phyloP scores from a whole-genome alignment of 1,284 basidiomycete species.

The Leccinum subatratum region DNA sequence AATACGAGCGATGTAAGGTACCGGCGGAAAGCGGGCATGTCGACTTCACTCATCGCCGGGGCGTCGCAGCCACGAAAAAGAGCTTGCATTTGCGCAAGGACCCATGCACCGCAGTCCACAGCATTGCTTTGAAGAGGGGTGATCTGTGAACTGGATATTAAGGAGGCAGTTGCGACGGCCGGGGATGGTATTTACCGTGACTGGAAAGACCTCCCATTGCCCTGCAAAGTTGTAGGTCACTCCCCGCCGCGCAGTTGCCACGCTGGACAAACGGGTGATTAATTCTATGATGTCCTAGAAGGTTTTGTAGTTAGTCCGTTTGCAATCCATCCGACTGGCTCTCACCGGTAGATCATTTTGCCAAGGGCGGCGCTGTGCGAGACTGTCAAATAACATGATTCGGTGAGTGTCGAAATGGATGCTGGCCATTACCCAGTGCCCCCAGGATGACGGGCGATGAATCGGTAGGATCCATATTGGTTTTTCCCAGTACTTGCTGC shows the following conservation, averaged over 20 bases:
- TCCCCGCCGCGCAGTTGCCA: neutral
- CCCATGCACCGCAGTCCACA: neutral
- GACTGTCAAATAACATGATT: slow-evolving; percentile 15
- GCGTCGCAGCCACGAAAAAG: neutral
- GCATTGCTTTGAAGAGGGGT: neutral
- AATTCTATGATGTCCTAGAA: neutral
- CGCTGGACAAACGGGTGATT: neutral
- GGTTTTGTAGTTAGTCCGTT: neutral
- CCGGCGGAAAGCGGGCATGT: neutral
- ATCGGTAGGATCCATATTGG: slow-evolving; percentile 15
- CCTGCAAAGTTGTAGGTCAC: neutral
- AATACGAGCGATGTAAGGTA: neutral
- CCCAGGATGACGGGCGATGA: slow-evolving; percentile 5
- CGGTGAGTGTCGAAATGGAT: neutral
- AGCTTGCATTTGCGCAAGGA: neutral
- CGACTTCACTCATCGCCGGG: neutral
- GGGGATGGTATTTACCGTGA: neutral
- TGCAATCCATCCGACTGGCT: neutral
- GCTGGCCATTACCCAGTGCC: slow-evolving; percentile 15
- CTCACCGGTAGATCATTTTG: neutral
- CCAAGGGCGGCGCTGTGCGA: slow-evolving; percentile 11
- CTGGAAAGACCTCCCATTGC: neutral
- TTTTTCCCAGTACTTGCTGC: slow-evolving; percentile 15
- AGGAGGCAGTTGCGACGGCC: neutral
- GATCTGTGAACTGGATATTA: neutral